These are phyloP conservation scores for Pyrenophora teres DNA, from an alignment of 2,329 filamentous ascomycete genomes.

Conservation along the genomic window DNA sequence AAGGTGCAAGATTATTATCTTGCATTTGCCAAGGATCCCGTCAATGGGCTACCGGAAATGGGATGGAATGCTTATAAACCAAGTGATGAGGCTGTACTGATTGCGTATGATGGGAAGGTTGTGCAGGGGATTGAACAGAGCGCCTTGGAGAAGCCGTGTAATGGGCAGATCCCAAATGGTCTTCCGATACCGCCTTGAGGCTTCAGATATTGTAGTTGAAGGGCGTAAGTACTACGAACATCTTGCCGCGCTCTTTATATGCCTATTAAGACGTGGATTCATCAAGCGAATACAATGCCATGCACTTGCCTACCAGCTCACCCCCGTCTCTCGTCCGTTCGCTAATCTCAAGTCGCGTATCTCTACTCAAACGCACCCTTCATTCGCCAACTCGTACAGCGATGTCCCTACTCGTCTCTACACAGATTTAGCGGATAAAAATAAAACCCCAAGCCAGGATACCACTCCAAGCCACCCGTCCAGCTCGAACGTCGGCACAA, in stretches of 20 bases:
- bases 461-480: neutral
- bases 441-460: neutral
- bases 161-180: slow-evolving; percentile 10
- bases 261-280: neutral
- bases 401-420: neutral
- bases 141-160: slow-evolving; percentile 27
- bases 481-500: no score
- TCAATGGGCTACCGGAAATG: slow-evolving; percentile 31
- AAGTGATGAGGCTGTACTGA: slow-evolving; percentile 27
- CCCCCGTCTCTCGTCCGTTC: neutral
- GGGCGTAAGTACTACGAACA: neutral
- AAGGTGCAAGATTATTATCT: slow-evolving; percentile 47
- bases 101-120: slow-evolving; percentile 24
- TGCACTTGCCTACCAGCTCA: no score
- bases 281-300: no score
- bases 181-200: slow-evolving; percentile 6
- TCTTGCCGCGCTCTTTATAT: neutral
- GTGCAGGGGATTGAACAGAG: slow-evolving; percentile 25
- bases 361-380: neutral
- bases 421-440: neutral
- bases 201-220: neutral
- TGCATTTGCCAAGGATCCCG: slow-evolving; percentile 44
- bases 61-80: slow-evolving; percentile 43
- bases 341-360: slow-evolving; percentile 1
- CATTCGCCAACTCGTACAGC: no score